Base-by-base conservation (phyloP, 2,329 filamentous ascomycete genomes). In the Phialemoniopsis sp. region DNA sequence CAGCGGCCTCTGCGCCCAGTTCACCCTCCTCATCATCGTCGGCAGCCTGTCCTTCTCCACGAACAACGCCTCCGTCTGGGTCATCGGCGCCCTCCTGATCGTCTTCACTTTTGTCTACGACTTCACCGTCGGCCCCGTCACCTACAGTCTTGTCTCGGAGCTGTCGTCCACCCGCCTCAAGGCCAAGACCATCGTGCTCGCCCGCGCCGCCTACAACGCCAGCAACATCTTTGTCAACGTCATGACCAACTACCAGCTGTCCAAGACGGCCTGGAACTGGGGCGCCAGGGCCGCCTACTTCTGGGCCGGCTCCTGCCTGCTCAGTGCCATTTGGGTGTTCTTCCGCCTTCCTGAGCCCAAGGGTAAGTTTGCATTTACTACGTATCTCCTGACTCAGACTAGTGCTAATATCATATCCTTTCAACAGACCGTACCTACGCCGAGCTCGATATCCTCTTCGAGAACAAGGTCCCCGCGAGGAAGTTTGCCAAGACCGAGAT, bases 301-400 rank as follows among this genome's bases (percentile, higher is more conserved):
- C 46, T 69, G 66, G 62, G 61, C 55, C 2, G 57, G 54, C 6
- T 62, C 69, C 15, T 71, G 72, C 46, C 45, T 70, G 4, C 13
- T 66, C 4, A 71, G 69, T 28, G 62, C 73, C 5, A 48, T 66
- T 1, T 80, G 76, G 63, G 63, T 68, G 1, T 75, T 59, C 46
- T 73, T 73, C 50, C 70, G 67, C 16, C 54, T 76, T 7, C 72
- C 72, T 5, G 76, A 79, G 53, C 17, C 33, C 13, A 36, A 32
- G 18, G 73, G 67, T 26, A 26, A 26, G 21, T 26, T 10, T 26
- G 21, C n/a, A 26, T 26, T 26, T 6, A 6, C 21, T 6, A 26
- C 21, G 6, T 26, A 26, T 26, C 10, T 26, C 21, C 10, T 10
- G 21, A 10, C 6, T 26, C 10, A 10, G 21, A 26, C 21, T 10